These are phyloP conservation scores for Quambalaria eucalypti DNA, from an alignment of 1,284 basidiomycete genomes.

Conservation along the genomic window DNA sequence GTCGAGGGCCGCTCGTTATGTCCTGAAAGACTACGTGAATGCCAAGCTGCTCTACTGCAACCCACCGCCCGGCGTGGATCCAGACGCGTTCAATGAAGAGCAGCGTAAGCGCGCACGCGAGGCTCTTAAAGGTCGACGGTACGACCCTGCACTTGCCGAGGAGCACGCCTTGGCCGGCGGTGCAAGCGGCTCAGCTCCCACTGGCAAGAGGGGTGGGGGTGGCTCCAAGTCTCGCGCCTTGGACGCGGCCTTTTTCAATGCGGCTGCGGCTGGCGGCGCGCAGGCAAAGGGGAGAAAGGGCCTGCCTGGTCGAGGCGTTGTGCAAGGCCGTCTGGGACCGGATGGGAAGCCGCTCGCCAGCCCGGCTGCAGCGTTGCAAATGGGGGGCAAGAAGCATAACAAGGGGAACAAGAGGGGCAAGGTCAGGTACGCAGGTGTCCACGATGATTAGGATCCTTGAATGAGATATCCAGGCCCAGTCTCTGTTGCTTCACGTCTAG, in stretches of 20 bases:
- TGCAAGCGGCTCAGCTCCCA: not conserved
- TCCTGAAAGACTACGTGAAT: slow-evolving; percentile 96
- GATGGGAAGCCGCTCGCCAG: slow-evolving; percentile 49
- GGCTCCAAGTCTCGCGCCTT: slow-evolving; percentile 50
- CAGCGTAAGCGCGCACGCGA: slow-evolving; percentile 60
- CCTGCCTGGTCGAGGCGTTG: slow-evolving; percentile 11
- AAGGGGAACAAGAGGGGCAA: slow-evolving; percentile 61
- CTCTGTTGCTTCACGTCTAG: too few species aligned
- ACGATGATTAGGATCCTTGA: too few species aligned
- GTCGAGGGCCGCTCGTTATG: slow-evolving; percentile 79
- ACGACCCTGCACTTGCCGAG: slow-evolving; percentile 11
- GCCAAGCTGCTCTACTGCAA: slow-evolving; percentile 85
- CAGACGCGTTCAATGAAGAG: slow-evolving; percentile 68
- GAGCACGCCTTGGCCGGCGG: not conserved
- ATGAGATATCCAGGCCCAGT: too few species aligned
- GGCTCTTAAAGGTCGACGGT: slow-evolving; percentile 29
- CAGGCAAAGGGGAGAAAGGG: slow-evolving; percentile 50
- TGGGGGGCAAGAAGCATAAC: slow-evolving; percentile 70
- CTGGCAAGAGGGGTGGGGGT: slow-evolving; percentile 26
- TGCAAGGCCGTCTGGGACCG: slow-evolving; percentile 24
- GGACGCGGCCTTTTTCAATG: slow-evolving; percentile 75
- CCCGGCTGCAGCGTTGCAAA: slow-evolving; percentile 35
- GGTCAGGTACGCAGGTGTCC: slow-evolving; percentile 2
- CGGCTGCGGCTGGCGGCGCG: slow-evolving; percentile 57
- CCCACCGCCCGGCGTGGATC: slow-evolving; percentile 59